phyloP scores from a whole-genome alignment of 208 protist species.

The Leishmania major region DNA sequence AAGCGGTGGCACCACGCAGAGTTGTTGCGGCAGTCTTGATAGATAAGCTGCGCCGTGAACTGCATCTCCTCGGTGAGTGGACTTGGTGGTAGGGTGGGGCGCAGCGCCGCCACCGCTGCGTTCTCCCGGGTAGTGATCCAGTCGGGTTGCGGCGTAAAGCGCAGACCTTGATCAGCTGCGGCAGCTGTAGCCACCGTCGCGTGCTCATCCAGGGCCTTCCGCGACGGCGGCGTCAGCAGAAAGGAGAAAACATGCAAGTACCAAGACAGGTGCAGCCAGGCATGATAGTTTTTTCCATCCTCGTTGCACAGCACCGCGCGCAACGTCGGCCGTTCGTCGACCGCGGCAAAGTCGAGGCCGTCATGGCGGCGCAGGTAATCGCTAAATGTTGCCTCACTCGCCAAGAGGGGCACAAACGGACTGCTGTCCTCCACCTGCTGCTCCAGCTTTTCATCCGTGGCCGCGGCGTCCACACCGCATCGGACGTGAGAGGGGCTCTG shows the following conservation, averaged over 20 bases:
- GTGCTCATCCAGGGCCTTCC: conserved; percentile 9
- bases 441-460: background rate
- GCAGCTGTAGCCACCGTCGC: background rate
- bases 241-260: conserved; percentile 72
- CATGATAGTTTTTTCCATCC: conserved; percentile 88
- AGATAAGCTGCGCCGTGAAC: conserved; percentile 57
- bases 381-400: conserved; percentile 16
- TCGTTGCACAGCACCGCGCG: conserved; percentile 37
- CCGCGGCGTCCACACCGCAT: background rate
- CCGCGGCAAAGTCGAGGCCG: conserved; percentile 46
- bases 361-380: conserved; percentile 36
- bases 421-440: background rate
- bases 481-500: conserved; percentile 8
- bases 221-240: conserved; percentile 44
- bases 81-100: conserved; percentile 36
- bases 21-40: conserved; percentile 76
- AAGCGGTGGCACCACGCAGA: conserved; percentile 86
- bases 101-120: background rate
- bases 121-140: conserved; percentile 19
- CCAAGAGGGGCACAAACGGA: background rate
- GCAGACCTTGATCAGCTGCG: background rate
- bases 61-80: conserved; percentile 51
- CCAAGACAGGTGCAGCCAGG: conserved; percentile 79
- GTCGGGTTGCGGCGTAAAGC: conserved; percentile 17
- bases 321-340: conserved; percentile 64